Base-by-base conservation (phyloP, 2,329 filamentous ascomycete genomes). In the Calonectria henricotiae region DNA sequence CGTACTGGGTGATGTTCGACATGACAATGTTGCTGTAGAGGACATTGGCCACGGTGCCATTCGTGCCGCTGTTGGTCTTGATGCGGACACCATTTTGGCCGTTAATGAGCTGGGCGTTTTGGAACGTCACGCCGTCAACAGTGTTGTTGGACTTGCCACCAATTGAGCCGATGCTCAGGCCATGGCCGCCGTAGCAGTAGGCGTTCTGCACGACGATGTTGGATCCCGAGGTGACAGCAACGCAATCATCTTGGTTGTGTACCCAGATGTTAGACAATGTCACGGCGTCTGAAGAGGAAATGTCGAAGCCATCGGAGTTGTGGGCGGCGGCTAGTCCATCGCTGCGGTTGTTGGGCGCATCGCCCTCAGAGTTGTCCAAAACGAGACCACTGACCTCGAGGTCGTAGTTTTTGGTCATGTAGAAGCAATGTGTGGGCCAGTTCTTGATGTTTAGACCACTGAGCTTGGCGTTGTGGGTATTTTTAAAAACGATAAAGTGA, bases 231-330 rank as follows among this genome's bases (percentile, higher is more conserved):
- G 88, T 90, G 61, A 87, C 74, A 12, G 88, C 87, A 20, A 90
- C 81, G 74, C 88, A 90, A 75, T 90, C 88, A 72, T 90, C 88
- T 80, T 90, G 88, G 82, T 89, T 90, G 75, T 87, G 84, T 55
- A 90, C 82, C 62, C 80, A 85, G 55, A 86, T 86, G 60, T 84
- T 85, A 27, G 80, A 81, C 66, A 90, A 88, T 61, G 81, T 84
- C 49, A 90, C 82, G 64, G 82, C 82, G 35, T 78, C 82, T 27
- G 84, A 87, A 62, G 78, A 80, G 58, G 86, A 85, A 68, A 90
- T 83, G 73, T 90, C 87, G 75, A 89, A 90, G 2, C 84, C 88
- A 74, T 90, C 88, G 0, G 87, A 89, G 82, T 90, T 90, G 74
- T 86, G 78, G 32, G 75, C 79, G 27, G 69, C 69, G 2, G 69